phyloP scores from a whole-genome alignment of 1,284 basidiomycete species.

The Fomitopsis schrenkii region DNA sequence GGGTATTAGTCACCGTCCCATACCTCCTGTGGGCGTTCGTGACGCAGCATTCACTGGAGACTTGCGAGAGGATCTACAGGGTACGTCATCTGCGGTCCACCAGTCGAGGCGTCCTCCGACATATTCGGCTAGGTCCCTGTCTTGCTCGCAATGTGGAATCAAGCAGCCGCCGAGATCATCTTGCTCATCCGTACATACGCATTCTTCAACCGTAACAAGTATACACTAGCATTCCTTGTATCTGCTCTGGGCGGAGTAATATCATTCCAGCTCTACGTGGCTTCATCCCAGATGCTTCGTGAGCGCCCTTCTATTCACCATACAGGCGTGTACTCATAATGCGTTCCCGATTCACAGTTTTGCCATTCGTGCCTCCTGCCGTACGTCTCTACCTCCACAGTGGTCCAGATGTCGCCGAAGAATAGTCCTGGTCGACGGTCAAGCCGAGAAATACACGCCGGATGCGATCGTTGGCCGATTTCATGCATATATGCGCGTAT shows the following conservation, averaged over 20 bases:
- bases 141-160: slow-evolving; percentile 79
- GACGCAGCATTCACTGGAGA: slow-evolving; percentile 53
- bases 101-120: neutral
- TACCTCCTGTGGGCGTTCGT: slow-evolving; percentile 73
- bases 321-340: neutral
- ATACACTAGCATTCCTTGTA: slow-evolving; percentile 57
- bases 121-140: slow-evolving; percentile 55
- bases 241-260: slow-evolving; percentile 63
- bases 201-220: slow-evolving; percentile 74
- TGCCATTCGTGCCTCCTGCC: slow-evolving; percentile 46
- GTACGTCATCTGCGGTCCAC: slow-evolving; percentile 26
- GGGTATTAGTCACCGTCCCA: slow-evolving; percentile 73
- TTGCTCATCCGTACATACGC: slow-evolving; percentile 79
- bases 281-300: slow-evolving; percentile 72
- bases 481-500: neutral
- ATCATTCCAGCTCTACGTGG: slow-evolving; percentile 76
- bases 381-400: neutral
- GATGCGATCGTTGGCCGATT: too few relatives aligned
- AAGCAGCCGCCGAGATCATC: slow-evolving; percentile 75
- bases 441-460: neutral
- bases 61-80: slow-evolving; percentile 64
- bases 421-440: neutral
- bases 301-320: slow-evolving; percentile 22
- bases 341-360: slow-evolving; percentile 37
- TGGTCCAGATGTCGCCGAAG: neutral